These are phyloP conservation scores for Fibroporia radiculosa DNA, from an alignment of 768 basidiomycete genomes.

Conservation along the genomic window DNA sequence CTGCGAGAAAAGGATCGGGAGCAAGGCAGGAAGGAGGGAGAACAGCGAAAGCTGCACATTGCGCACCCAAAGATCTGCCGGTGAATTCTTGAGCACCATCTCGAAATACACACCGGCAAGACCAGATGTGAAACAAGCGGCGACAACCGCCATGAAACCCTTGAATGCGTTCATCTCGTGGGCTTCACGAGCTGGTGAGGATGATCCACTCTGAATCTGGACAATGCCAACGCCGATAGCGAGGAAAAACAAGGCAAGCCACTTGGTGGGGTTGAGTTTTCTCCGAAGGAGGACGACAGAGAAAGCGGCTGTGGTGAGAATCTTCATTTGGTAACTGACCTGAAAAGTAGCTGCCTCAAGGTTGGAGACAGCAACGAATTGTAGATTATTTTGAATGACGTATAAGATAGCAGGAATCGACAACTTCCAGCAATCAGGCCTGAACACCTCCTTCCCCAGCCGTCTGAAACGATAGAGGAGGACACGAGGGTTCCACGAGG, in stretches of 20 bases:
- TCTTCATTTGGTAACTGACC: conserved; percentile 96
- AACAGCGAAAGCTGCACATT: conserved; percentile 95
- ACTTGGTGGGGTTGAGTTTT: conserved; percentile 65
- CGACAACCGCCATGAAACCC: conserved; percentile 84
- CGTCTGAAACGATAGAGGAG: conserved; percentile 43
- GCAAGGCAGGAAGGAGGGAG: conserved; percentile 81
- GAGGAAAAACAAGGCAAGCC: conserved; percentile 78
- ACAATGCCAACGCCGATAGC: conserved; percentile 87
- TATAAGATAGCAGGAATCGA: conserved; percentile 96
- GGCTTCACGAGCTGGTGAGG: conserved; percentile 1
- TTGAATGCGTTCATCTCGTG: conserved; percentile 73
- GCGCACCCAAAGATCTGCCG: conserved; percentile 89
- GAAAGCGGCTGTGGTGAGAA: conserved; percentile 88
- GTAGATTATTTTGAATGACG: conserved; percentile 91
- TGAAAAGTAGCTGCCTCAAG: conserved; percentile 95
- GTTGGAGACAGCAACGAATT: conserved; percentile 92
- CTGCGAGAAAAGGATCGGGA: conserved; percentile 57
- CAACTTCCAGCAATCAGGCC: conserved; percentile 93
- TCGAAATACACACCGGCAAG: conserved; percentile 98
- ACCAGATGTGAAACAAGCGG: conserved; percentile 92
- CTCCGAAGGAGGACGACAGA: conserved; percentile 78
- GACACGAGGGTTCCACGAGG: conserved; percentile 28
- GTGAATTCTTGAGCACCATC: conserved; percentile 90
- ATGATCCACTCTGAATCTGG: conserved; percentile 30
- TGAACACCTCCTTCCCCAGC: conserved; percentile 67